Percentiles rank a stretch among this genome's conserved stretches.
phyloP scores from a whole-genome alignment of 1,139 yeast species.

The Pichia sp. region DNA sequence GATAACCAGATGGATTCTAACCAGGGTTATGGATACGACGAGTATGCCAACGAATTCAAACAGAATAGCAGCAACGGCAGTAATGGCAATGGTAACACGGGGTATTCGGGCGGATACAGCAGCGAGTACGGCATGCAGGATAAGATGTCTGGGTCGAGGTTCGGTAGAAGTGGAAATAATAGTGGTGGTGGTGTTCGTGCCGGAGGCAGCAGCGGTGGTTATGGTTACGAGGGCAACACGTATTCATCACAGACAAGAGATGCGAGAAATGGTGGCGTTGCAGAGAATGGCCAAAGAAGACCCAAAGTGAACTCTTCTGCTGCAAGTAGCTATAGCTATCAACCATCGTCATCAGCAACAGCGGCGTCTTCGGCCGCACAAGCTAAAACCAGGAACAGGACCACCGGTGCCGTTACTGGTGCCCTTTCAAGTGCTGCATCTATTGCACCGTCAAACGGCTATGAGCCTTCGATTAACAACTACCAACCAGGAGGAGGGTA shows the following conservation, averaged over 20 bases:
- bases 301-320: constrained; percentile 6
- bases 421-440: too few species aligned
- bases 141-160: too few species aligned
- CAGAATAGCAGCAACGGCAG: neutral
- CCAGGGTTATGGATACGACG: constrained; percentile 13
- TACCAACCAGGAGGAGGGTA: constrained; percentile 6
- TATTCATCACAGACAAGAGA: constrained; percentile 1
- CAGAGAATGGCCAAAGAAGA: constrained; percentile 4
- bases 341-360: constrained; percentile 1
- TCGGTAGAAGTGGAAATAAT: too few species aligned
- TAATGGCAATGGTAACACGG: neutral
- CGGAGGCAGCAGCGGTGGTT: too few species aligned
- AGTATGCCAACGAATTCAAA: constrained; percentile 8
- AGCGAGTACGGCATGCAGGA: neutral
- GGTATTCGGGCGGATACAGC: neutral
- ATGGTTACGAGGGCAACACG: too few species aligned
- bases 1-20: constrained; percentile 5
- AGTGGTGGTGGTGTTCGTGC: too few species aligned
- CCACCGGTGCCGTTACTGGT: too few species aligned
- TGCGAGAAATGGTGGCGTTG: neutral
- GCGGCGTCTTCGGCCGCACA: neutral
- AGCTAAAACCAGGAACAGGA: too few species aligned
- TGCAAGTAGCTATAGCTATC: constrained; percentile 1
- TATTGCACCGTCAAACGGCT: constrained; percentile 3
- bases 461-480: constrained; percentile 11